Evolutionary conservation across 345 rosid genomes (phyloP), one percentile per base, ranked within the genome.

Genomic region (Melaleuca alternifolia): DNA sequence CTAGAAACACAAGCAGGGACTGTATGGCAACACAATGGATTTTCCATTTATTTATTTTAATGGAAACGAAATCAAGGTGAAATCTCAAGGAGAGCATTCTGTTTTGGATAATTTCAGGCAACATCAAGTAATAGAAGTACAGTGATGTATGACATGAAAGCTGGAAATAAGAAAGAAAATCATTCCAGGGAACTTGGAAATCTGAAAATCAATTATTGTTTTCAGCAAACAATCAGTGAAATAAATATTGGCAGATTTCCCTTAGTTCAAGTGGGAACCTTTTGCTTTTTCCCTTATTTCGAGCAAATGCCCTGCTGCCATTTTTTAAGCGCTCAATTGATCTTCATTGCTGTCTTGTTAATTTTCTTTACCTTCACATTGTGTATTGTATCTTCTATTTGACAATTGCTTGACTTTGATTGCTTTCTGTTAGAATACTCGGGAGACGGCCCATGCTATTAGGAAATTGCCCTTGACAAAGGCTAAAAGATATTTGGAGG

Each of bases 401-500:
- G 81, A 71, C 81, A 37, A 7, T 71, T 37, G 81, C 24, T 71
- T 10, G 14, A 10, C 81, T 23, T 92, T 46, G 93, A 93, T 89
- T 90, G 92, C 85, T 94, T 93, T 16, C 92, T 93, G 90, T 93
- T 90, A 95, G 96, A 95, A 94, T 84, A 94, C 98, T 15, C 91
- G 96, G 76, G 98, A 95, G 87, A 92, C 98, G 7, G 96, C 95
- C 20, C 89, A 87, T 87, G 89, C 98, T 83, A 90, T 95, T 84
- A 85, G 94, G 59, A 94, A 93, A 91, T 85, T 94, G 90, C 89
- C 94, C 28, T 92, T 95, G 91, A 82, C 28, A n/a, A 95, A 95
- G 91, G 96, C 96, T 33, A 95, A 95, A 86, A 90, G 94, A 86
- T 93, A 95, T 91, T 85, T 94, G 89, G 97, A 95, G 88, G 98